phyloP scores from a whole-genome alignment of 345 rosid species.

The Heritiera fomes region DNA sequence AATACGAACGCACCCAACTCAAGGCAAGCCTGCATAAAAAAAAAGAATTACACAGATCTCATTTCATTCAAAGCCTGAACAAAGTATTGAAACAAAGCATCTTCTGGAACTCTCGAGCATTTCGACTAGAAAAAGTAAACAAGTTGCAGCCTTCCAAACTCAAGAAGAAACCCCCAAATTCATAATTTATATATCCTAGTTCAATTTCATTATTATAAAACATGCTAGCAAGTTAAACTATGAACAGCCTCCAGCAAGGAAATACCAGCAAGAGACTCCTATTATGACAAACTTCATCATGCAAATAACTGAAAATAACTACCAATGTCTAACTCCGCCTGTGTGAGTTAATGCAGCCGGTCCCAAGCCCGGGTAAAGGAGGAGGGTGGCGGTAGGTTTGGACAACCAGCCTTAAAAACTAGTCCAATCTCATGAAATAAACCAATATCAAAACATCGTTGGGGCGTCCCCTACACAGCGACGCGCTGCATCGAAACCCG shows the following conservation, averaged over 20 bases:
- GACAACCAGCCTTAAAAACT: too few species aligned
- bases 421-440: too few species aligned
- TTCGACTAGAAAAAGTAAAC: neutral
- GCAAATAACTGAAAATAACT: neutral
- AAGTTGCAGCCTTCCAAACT: neutral
- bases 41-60: constrained; percentile 2
- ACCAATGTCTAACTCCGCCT: neutral
- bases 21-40: neutral
- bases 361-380: too few species aligned
- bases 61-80: neutral
- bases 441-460: too few species aligned
- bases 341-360: too few species aligned
- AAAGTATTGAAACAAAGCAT: neutral
- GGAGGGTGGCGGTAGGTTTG: too few species aligned
- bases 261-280: neutral
- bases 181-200: neutral
- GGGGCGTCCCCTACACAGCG: too few species aligned
- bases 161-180: neutral
- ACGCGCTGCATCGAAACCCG: too few species aligned
- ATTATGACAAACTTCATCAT: neutral
- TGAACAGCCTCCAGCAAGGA: neutral
- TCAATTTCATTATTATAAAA: neutral
- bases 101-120: neutral
- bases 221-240: neutral
- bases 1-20: neutral